Percentiles rank a stretch among this genome's conserved stretches.
These are phyloP conservation scores for Rhizophagus sp. DNA, from an alignment of 192 early-diverging fungal genomes.

Conservation along the genomic window DNA sequence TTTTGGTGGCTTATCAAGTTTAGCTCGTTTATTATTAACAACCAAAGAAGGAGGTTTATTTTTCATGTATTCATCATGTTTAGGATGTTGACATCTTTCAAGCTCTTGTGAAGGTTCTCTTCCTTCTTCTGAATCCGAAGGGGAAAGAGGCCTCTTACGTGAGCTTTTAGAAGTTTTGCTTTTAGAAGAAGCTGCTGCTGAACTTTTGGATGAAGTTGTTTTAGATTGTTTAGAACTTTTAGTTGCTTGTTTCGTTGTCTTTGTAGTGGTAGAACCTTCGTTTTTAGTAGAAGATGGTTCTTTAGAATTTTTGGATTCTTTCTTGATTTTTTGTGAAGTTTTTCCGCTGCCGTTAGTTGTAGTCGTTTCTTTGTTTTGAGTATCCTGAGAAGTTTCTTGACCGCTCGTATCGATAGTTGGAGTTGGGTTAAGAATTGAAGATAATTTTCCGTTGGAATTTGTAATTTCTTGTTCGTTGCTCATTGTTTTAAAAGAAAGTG, in stretches of 20 bases:
- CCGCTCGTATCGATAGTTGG: not conserved
- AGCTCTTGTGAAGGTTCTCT: not conserved
- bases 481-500: not conserved
- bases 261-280: not conserved
- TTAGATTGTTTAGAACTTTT: not conserved
- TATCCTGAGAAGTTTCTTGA: no score
- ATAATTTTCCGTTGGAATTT: not conserved
- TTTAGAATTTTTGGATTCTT: not conserved
- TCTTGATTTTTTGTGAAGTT: not conserved
- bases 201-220: not conserved
- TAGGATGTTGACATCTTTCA: not conserved
- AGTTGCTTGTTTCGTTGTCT: not conserved
- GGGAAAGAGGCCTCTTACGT: not conserved
- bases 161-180: not conserved
- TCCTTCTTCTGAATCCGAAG: not conserved
- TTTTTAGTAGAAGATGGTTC: not conserved
- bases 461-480: not conserved
- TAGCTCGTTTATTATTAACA: not conserved
- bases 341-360: not conserved
- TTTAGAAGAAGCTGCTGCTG: not conserved
- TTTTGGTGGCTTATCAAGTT: not conserved
- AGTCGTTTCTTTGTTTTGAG: not conserved
- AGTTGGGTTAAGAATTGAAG: not conserved
- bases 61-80: not conserved
- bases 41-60: not conserved